phyloP scores from a whole-genome alignment of 345 rosid genomes.

The Ricinus communis region DNA sequence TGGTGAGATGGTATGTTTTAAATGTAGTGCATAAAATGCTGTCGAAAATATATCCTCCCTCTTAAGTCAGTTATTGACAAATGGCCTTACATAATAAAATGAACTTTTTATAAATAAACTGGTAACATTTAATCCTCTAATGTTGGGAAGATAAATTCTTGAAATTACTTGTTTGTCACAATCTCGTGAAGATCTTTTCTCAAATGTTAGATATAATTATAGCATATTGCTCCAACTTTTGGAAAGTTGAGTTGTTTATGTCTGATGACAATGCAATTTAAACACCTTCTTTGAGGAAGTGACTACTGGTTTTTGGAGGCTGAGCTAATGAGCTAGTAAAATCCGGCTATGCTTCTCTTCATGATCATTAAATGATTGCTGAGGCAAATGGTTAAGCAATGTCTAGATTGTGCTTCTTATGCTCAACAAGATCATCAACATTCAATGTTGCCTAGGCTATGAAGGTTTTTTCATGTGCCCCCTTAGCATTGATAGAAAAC shows the following conservation, averaged over 20 bases:
- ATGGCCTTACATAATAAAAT: slow-evolving; percentile 10
- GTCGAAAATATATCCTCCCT: slow-evolving; percentile 8
- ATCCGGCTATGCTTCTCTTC: neutral
- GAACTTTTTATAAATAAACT: slow-evolving; percentile 15
- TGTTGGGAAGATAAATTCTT: slow-evolving; percentile 8
- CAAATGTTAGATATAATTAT: neutral
- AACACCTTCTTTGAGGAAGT: neutral
- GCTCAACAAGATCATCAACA: neutral
- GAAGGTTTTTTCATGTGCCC: neutral
- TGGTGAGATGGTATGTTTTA: slow-evolving; percentile 70
- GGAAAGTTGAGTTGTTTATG: no score
- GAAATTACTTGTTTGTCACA: neutral
- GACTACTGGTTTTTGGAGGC: neutral
- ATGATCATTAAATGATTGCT: neutral
- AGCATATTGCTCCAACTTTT: neutral
- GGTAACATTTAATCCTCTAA: slow-evolving; percentile 8
- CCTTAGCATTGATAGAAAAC: neutral
- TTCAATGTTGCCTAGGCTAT: neutral
- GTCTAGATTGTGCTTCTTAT: neutral
- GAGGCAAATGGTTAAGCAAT: neutral
- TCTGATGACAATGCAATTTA: neutral
- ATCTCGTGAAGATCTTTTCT: neutral
- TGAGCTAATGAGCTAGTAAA: neutral
- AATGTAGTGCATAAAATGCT: neutral
- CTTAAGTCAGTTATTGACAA: slow-evolving; percentile 21